phyloP scores from a whole-genome alignment of 2,329 filamentous ascomycete species.

The Cladorrhinum sp. region DNA sequence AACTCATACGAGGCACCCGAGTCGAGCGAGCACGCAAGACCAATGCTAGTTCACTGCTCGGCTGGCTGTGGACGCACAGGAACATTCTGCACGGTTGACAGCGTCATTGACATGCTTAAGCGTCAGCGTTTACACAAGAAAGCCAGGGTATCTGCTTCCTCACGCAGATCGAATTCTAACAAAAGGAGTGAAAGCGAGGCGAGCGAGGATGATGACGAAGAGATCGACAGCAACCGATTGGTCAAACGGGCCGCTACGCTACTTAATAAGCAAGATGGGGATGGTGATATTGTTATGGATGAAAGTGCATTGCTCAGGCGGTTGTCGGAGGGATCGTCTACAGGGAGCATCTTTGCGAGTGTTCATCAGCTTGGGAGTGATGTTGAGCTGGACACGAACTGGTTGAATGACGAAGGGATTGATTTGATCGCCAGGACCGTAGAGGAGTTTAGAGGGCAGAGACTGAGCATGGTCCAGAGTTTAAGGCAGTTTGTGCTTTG shows the following conservation, averaged over 20 bases:
- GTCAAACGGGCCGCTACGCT: conserved; percentile 1
- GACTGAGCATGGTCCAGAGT: conserved; percentile 95
- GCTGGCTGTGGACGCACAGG: conserved; percentile 94
- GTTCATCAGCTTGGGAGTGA: too few species aligned
- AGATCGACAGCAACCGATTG: background rate
- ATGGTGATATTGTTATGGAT: conserved; percentile 49
- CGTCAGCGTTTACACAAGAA: conserved; percentile 57
- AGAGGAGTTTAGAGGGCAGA: conserved; percentile 82
- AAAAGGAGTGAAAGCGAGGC: conserved; percentile 1
- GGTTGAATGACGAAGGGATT: conserved; percentile 66
- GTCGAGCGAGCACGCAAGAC: conserved; percentile 51
- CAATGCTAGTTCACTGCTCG: conserved; percentile 90
- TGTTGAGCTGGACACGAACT: conserved; percentile 48
- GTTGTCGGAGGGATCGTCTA: background rate
- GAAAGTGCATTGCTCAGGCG: conserved; percentile 3
- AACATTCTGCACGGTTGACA: conserved; percentile 94
- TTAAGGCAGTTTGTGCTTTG: conserved; percentile 91
- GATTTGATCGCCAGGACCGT: conserved; percentile 87
- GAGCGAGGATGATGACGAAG: background rate
- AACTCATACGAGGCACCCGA: conserved; percentile 60
- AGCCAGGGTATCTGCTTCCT: background rate
- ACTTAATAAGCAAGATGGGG: conserved; percentile 31
- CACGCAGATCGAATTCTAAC: background rate
- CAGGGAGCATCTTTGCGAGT: background rate
- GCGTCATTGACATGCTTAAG: conserved; percentile 93